Evolutionary conservation across 345 rosid genomes (phyloP), one percentile per base, ranked within the genome.

Genomic region (Citrus australasica): DNA sequence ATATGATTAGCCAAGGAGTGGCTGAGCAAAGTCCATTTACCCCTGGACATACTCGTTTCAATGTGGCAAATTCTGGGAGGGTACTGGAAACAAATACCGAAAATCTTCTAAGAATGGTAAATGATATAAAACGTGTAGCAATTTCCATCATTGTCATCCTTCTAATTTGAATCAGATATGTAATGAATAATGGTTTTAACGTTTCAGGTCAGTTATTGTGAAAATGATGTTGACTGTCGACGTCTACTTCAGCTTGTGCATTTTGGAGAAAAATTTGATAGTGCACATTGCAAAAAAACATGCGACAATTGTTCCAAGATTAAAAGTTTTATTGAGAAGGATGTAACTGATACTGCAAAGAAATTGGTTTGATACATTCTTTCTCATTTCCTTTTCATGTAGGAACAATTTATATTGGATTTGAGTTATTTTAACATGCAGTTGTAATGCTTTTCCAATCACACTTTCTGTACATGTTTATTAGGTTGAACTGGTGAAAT

Each of bases 211-310:
- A 88, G 98, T 83, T 96, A 92, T 75, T 89, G 95, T 53, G 98
- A 96, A 88, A 96, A 94, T 81, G 92, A 96, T 82, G 97, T 96
- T 73, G 99, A 96, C 73, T 96, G 99, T 76, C 88, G 98, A 81
- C 97, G 99, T 59, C 85, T 87, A 74, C 88, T 96, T 70, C 99
- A 96, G 81, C 91, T 96, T 51, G 80, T 89, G 68, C 99, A 96
- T 88, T 92, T 96, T 62, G 99, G 99, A 74, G 99, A 96, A 80
- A 94, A 92, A 60, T 96, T 96, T 78, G 89, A 91, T 80, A 64
- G 88, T 69, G 83, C 85, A 24, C 90, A 90, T 87, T 96, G 99
- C 82, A 69, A 83, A 74, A 91, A 84, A 42, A 94, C 99, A 40
- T 94, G 98, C 81, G 99, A 96, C 79, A 96, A 94, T 83, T 96